phyloP scores from a whole-genome alignment of 2,329 filamentous ascomycete genomes.

The Bipolaris victoriae region DNA sequence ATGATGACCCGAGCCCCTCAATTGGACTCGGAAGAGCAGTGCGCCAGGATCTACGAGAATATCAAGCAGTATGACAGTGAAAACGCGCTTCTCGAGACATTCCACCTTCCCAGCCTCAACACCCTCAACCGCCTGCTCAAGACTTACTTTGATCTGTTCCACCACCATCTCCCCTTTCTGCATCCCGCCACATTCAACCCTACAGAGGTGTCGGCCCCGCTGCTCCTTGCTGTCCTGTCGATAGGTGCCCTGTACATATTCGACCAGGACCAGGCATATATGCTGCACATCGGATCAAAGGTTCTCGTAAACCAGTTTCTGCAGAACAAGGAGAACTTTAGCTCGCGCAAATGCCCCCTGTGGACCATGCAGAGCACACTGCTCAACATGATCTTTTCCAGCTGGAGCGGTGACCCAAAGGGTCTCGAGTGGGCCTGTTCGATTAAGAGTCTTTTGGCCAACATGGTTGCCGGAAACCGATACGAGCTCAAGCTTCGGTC shows the following conservation, averaged over 20 bases:
- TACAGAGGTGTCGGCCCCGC: constrained; percentile 76
- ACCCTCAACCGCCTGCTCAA: constrained; percentile 90
- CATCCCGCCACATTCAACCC: constrained; percentile 91
- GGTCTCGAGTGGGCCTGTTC: constrained; percentile 98
- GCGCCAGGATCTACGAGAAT: constrained; percentile 82
- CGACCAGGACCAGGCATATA: constrained; percentile 95
- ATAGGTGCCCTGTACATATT: constrained; percentile 97
- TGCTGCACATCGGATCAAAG: constrained; percentile 97
- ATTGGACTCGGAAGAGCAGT: constrained; percentile 82
- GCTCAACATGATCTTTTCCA: constrained; percentile 98
- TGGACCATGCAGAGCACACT: constrained; percentile 99
- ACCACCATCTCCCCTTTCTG: constrained; percentile 94
- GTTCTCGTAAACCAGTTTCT: constrained; percentile 96
- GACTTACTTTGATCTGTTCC: constrained; percentile 96
- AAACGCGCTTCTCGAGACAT: constrained; percentile 82
- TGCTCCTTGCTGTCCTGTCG: constrained; percentile 88
- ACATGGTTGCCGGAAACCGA: constrained; percentile 97
- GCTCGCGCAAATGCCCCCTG: constrained; percentile 92
- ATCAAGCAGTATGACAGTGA: constrained; percentile 82
- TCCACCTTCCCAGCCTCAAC: constrained; percentile 80
- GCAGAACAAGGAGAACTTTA: constrained; percentile 98
- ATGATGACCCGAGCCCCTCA: constrained; percentile 76
- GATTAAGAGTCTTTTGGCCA: constrained; percentile 95
- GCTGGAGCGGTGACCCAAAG: constrained; percentile 98
- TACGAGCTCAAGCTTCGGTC: constrained; percentile 95